Evolutionary conservation across 164 flowering plant species (phyloP), one percentile per base, ranked within the genome.

Genomic region (Brasenia schreberi): DNA sequence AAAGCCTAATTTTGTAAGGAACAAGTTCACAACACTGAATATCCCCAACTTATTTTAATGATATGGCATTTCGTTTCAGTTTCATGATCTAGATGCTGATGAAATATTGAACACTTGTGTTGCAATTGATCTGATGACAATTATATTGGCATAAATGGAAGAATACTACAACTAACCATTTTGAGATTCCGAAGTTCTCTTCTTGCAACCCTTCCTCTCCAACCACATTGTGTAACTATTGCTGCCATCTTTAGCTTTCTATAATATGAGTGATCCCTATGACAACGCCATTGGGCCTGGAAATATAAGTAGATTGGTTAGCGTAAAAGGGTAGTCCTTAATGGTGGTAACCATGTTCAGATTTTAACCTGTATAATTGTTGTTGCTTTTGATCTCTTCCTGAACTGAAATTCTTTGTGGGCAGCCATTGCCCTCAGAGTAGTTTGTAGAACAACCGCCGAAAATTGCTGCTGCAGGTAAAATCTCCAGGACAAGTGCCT

Each of bases 221-320:
- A 85, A 77, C 83, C 77, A 71, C 84, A 74, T 76, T 93, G 98
- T 49, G 82, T 77, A 44, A 78, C 58, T 39, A 79, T 59, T 63
- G 90, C 75, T 69, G 87, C 84, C 73, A 67, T 78, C 75, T 73
- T 81, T 45, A 89, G 85, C 68, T 75, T 83, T 80, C 77, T 81
- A 69, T 81, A 83, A 76, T 82, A 73, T 63, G 86, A 75, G 19
- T 59, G 69, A 64, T 73, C 84, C 68, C 77, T 76, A 70, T 89
- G 78, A 69, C 88, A 60, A 16, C 85, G 90, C 95, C 89, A 88
- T 65, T 74, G 73, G 18, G 92, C 78, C 98, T 93, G 85, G 70
- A 67, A 64, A 66, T 69, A 65, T 65, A 69, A 68, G 44, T 9
- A 33, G 65, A 56, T 56, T 6, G 16, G 60, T 65, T 45, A 19